Conservation (phyloP, 2,329 filamentous ascomycete species). For the Cercospora janseana region DNA sequence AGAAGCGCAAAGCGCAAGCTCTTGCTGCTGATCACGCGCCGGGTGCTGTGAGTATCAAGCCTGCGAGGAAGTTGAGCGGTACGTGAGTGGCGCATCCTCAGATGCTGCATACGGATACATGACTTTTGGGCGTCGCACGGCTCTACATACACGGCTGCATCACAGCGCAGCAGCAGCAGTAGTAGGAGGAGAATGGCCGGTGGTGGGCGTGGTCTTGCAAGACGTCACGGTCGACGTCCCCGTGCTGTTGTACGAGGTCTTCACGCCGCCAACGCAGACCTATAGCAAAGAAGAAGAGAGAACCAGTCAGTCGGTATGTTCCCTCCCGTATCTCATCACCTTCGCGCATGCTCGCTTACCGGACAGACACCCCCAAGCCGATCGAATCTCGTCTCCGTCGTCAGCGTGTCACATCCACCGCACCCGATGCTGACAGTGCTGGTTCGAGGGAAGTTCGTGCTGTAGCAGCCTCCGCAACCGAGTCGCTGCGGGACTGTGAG, state of each 20-base stretch:
- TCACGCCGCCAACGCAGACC: slow-evolving; percentile 12
- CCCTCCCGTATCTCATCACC: neutral
- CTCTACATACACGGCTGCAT: neutral
- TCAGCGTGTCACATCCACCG: slow-evolving; percentile 19
- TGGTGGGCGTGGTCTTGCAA: slow-evolving; percentile 11
- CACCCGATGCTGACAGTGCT: slow-evolving; percentile 19
- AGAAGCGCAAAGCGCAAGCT: too few relatives aligned
- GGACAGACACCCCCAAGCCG: slow-evolving; percentile 16
- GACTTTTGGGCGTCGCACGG: neutral
- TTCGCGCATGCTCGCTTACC: slow-evolving; percentile 5
- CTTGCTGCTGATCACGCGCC: too few relatives aligned
- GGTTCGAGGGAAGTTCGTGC: slow-evolving; percentile 15
- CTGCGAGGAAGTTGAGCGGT: neutral
- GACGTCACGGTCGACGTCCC: slow-evolving; percentile 21
- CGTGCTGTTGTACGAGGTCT: slow-evolving; percentile 14
- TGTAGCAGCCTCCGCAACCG: slow-evolving; percentile 17
- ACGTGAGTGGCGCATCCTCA: neutral
- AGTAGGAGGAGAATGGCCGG: neutral
- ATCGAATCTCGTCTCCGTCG: slow-evolving; percentile 15
- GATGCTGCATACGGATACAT: neutral
- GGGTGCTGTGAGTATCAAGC: too few relatives aligned
- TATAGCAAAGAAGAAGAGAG: neutral
- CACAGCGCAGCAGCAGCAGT: neutral
- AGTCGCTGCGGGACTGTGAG: slow-evolving; percentile 11
- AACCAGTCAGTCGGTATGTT: slow-evolving; percentile 2